Conservation (phyloP, 2,329 filamentous ascomycete species). For the Colletotrichum abscissum region DNA sequence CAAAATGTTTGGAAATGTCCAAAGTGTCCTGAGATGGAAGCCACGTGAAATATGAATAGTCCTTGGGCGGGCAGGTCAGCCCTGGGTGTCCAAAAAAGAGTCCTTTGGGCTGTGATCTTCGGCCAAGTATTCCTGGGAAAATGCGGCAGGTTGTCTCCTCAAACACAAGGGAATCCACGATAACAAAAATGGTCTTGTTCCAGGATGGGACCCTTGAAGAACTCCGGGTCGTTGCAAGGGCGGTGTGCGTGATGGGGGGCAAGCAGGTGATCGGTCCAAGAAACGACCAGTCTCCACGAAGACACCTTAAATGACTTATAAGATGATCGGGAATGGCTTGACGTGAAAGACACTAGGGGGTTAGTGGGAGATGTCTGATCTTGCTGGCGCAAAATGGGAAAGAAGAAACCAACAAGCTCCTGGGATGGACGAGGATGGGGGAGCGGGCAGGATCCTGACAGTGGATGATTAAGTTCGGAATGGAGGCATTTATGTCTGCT, state of each 20-base stretch:
- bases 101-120: constrained; percentile 31
- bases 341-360: constrained; percentile 32
- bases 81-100: constrained; percentile 32
- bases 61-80: constrained; percentile 35
- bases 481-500: constrained; percentile 39
- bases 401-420: constrained; percentile 36
- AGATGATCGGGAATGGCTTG: constrained; percentile 26
- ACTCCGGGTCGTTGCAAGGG: constrained; percentile 36
- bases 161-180: constrained; percentile 39
- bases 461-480: constrained; percentile 36
- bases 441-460: constrained; percentile 31
- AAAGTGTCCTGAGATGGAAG: constrained; percentile 31
- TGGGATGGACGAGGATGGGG: constrained; percentile 35
- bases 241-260: constrained; percentile 34
- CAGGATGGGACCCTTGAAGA: constrained; percentile 34
- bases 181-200: constrained; percentile 34
- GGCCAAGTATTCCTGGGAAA: constrained; percentile 37
- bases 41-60: constrained; percentile 38
- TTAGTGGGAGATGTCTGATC: constrained; percentile 36
- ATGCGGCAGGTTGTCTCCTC: constrained; percentile 34
- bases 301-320: constrained; percentile 34
- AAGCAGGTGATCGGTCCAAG: constrained; percentile 38
- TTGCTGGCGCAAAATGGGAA: constrained; percentile 37
- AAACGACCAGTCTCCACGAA: constrained; percentile 37
- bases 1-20: constrained; percentile 16